A percentile compares a stretch with the other conserved stretches of the same genome.
phyloP scores from a whole-genome alignment of 306 rosid genomes.

The Trifolium fragiferum region DNA sequence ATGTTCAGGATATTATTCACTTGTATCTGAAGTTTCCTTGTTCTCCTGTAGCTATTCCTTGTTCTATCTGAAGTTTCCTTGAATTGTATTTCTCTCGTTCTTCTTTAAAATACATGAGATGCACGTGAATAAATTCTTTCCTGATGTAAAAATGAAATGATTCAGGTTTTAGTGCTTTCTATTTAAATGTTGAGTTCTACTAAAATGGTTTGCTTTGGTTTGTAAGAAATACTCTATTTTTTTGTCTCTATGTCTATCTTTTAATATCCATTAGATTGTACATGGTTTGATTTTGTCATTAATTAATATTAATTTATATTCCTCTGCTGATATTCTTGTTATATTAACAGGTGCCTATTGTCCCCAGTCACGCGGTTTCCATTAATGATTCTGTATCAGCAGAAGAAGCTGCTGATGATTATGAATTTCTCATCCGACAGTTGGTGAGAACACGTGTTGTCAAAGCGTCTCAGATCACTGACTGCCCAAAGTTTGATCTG shows the following conservation, averaged over 20 bases:
- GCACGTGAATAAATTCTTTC: constrained; percentile 17
- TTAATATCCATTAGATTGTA: constrained; percentile 22
- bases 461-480: constrained; percentile 75
- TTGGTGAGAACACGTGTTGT: constrained; percentile 84
- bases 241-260: constrained; percentile 25
- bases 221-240: constrained; percentile 9
- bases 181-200: constrained; percentile 22
- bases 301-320: constrained; percentile 10
- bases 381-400: constrained; percentile 89
- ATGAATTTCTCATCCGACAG: constrained; percentile 90
- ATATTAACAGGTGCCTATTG: constrained; percentile 75
- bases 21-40: constrained; percentile 6
- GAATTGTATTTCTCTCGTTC: not conserved
- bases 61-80: constrained; percentile 8
- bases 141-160: not conserved
- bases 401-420: constrained; percentile 93
- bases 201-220: constrained; percentile 28
- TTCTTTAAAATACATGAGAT: not conserved
- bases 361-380: too few species aligned
- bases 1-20: constrained; percentile 5
- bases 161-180: constrained; percentile 31
- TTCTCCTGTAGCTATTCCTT: constrained; percentile 6
- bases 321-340: constrained; percentile 40
- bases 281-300: constrained; percentile 6
- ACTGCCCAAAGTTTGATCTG: constrained; percentile 97